Base-by-base conservation (phyloP, 176 grass and related monocot genomes). In the Hsuehochloa calcarea region DNA sequence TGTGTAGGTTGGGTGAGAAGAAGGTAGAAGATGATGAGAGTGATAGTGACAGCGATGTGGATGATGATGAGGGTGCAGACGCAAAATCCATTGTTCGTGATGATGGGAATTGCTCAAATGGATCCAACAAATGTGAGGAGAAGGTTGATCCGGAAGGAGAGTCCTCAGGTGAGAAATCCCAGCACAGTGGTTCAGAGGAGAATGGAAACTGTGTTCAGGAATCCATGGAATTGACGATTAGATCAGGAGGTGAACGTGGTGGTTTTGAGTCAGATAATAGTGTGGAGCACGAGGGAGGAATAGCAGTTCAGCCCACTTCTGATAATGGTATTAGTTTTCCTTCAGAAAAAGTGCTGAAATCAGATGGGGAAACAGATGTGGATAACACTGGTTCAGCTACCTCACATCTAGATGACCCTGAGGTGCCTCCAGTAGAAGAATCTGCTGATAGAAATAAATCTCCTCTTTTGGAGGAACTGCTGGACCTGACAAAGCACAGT, bases 1-100 rank as follows among this genome's bases (percentile, higher is more conserved):
- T 85, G 4, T 88, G 46, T 83, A 99, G 96, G 96, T 49, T 99
- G 90, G 96, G 96, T 16, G 95, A 98, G 84, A 92, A 95, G 26
- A 99, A 92, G 47, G 61, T 92, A 75, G 90, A 85, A 72, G 88
- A 93, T 13, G 92, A 80, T 71, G 92, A 91, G 58, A 92, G 84
- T 10, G 87, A 90, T 19, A 89, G 84, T 68, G 95, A 93, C 65
- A 92, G 80, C 52, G 85, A 92, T 52, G 63, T 87, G 70, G 78
- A 88, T 82, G 93, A 92, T 78, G 63, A 69, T 13, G 87, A 94
- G 43, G 69, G 51, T 1, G 15, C 75, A 76, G 87, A 84, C 38
- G 40, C 78, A 77, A 99, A 91, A 89, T 89, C 91, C 22, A 63
- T 72, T 61, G 74, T 90, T 71, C 64, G 92, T 80, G 88, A 99